phyloP scores from a whole-genome alignment of 768 basidiomycete genomes.

The Boletales sp. region DNA sequence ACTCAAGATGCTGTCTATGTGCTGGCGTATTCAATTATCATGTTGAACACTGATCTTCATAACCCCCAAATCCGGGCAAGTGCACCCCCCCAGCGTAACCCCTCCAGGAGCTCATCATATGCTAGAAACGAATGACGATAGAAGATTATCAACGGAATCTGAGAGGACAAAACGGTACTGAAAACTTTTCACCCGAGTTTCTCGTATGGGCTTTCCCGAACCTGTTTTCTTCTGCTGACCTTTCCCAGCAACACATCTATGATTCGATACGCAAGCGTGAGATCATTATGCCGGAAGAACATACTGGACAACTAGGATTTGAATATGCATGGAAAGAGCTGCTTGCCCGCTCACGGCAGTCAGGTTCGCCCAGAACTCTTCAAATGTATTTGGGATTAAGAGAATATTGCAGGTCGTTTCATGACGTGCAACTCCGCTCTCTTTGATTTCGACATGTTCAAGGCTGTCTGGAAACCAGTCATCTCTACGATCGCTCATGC shows the following conservation, averaged over 20 bases:
- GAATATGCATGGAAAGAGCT: conserved; percentile 99
- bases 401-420: conserved; percentile 49
- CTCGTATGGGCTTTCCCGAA: conserved; percentile 47
- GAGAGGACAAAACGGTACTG: conserved; percentile 84
- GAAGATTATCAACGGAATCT: conserved; percentile 93
- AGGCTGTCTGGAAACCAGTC: conserved; percentile 85
- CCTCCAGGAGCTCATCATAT: conserved; percentile 3
- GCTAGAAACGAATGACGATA: conserved; percentile 91
- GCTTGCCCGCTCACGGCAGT: conserved; percentile 71
- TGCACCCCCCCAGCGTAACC: conserved; percentile 3
- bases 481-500: conserved; percentile 95
- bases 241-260: conserved; percentile 74
- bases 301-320: conserved; percentile 93
- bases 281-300: conserved; percentile 97
- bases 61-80: conserved; percentile 88
- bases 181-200: conserved; percentile 82
- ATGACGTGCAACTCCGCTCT: conserved; percentile 74
- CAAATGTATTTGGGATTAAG: conserved; percentile 2
- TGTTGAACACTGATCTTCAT: conserved; percentile 97
- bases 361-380: conserved; percentile 48
- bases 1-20: conserved; percentile 93
- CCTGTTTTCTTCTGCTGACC: conserved; percentile 7
- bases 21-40: conserved; percentile 90
- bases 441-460: conserved; percentile 95
- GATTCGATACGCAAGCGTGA: conserved; percentile 93